These are phyloP conservation scores for Fusarium sp. DNA, from an alignment of 2,329 filamentous ascomycete species.

Conservation along the genomic window DNA sequence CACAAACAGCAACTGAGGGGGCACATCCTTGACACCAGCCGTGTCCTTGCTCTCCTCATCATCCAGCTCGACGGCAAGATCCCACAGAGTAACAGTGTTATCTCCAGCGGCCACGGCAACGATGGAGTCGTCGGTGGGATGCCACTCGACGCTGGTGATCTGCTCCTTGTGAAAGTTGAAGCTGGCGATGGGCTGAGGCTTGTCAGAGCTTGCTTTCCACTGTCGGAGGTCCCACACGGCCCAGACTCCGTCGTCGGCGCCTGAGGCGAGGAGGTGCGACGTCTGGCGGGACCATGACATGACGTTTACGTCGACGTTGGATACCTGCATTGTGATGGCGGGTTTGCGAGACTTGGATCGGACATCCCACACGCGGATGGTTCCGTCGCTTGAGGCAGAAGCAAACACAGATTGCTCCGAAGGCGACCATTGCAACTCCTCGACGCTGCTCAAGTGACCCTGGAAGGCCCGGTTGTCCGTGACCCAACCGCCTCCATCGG, in stretches of 20 bases:
- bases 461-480: constrained; percentile 86
- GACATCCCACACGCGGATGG: constrained; percentile 95
- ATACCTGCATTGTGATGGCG: constrained; percentile 88
- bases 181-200: constrained; percentile 85
- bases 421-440: constrained; percentile 97
- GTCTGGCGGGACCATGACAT: constrained; percentile 95
- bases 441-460: constrained; percentile 86
- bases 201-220: constrained; percentile 77
- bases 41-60: constrained; percentile 96
- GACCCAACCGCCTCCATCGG: constrained; percentile 88
- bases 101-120: constrained; percentile 92
- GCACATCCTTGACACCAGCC: constrained; percentile 87
- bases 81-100: constrained; percentile 95
- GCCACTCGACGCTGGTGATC: constrained; percentile 96
- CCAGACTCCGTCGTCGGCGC: constrained; percentile 94
- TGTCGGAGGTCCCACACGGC: constrained; percentile 95
- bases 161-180: constrained; percentile 98
- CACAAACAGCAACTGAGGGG: constrained; percentile 93
- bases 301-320: constrained; percentile 90
- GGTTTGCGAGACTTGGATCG: constrained; percentile 89
- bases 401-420: constrained; percentile 94
- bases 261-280: constrained; percentile 88
- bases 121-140: constrained; percentile 96
- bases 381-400: constrained; percentile 92
- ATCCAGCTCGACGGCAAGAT: constrained; percentile 94